A percentile compares a stretch with the other conserved stretches of the same genome.
These are phyloP conservation scores for Talaromyces adpressus DNA, from an alignment of 495 filamentous ascomycete species.

Conservation along the genomic window DNA sequence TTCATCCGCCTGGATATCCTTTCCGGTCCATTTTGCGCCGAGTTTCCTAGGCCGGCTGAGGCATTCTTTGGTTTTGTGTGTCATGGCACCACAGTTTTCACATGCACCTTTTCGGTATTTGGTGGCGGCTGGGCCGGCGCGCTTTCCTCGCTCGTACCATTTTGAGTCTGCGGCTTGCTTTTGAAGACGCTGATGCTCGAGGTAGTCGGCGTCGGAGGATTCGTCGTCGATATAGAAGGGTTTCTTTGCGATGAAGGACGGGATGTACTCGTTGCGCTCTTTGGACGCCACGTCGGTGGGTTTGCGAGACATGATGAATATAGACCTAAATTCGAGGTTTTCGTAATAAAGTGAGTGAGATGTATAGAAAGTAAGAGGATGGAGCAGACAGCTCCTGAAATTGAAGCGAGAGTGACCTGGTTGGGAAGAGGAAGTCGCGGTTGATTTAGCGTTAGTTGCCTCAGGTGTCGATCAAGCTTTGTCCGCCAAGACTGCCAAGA, in stretches of 20 bases:
- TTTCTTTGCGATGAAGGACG: constrained; percentile 94
- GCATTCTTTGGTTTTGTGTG: constrained; percentile 92
- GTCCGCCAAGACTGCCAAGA: not conserved
- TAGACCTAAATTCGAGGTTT: not conserved
- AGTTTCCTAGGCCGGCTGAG: constrained; percentile 81
- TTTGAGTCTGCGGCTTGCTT: constrained; percentile 58
- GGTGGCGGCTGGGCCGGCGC: constrained; percentile 74
- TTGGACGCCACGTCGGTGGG: constrained; percentile 49
- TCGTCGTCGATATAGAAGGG: constrained; percentile 93
- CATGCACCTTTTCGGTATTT: constrained; percentile 97
- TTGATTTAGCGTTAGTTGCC: not conserved
- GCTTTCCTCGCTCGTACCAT: constrained; percentile 87
- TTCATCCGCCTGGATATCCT: constrained; percentile 90
- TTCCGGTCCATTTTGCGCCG: constrained; percentile 88
- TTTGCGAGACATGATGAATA: constrained; percentile 37
- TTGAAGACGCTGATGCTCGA: constrained; percentile 92
- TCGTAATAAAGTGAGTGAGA: not conserved
- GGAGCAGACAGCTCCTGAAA: not conserved
- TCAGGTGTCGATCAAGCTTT: not conserved
- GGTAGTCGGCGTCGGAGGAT: constrained; percentile 72
- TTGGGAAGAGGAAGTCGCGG: not conserved
- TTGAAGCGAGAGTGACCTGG: not conserved
- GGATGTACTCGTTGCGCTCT: constrained; percentile 97
- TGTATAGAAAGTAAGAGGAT: not conserved
- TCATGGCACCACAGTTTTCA: constrained; percentile 96